These are phyloP conservation scores for Deinandra increscens DNA, from an alignment of 129 eudicot genomes.

Conservation along the genomic window DNA sequence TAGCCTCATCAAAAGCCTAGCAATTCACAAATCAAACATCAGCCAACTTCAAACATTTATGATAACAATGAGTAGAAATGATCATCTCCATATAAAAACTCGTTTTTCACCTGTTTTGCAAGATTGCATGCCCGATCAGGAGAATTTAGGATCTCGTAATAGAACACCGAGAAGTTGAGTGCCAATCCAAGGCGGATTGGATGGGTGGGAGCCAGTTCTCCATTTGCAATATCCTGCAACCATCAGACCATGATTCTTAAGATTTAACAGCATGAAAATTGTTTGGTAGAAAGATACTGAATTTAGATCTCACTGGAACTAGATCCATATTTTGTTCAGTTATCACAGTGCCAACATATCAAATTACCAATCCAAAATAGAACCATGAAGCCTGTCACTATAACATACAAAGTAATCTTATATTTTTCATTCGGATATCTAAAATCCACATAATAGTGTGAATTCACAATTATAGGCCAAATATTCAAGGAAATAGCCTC, in stretches of 20 bases:
- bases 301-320: slow-evolving; percentile 1
- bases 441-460: slow-evolving; percentile 1
- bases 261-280: background rate
- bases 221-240: slow-evolving; percentile 78
- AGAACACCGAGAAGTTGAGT: slow-evolving; percentile 79
- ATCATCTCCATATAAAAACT: background rate
- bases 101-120: slow-evolving; percentile 70
- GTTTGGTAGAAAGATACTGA: background rate
- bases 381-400: background rate
- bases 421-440: background rate
- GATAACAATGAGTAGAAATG: background rate
- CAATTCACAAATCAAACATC: slow-evolving; percentile 14
- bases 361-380: background rate
- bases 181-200: slow-evolving; percentile 87
- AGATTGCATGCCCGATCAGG: slow-evolving; percentile 89
- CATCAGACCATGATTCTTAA: slow-evolving; percentile 16
- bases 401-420: background rate
- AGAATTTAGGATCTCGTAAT: slow-evolving; percentile 77
- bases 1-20: slow-evolving; percentile 88
- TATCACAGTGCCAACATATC: background rate
- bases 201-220: slow-evolving; percentile 77
- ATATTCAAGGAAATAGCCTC: background rate
- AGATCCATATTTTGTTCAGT: background rate
- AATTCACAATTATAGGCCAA: background rate
- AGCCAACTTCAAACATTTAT: slow-evolving; percentile 16